These are phyloP conservation scores for Arabis hirsuta DNA, from an alignment of 345 rosid species.

Conservation along the genomic window DNA sequence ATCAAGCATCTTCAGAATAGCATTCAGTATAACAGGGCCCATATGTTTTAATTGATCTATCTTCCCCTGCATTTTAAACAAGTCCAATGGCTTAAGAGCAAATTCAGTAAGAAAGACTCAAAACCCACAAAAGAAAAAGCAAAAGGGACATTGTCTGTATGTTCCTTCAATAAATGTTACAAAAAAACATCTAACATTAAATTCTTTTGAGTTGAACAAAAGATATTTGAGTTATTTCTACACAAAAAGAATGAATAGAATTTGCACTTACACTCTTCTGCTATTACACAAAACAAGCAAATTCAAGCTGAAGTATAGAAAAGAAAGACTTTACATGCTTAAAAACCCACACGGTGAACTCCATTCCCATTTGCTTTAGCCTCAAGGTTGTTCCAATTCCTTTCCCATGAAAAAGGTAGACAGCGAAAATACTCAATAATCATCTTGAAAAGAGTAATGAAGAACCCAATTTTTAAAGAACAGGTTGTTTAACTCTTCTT, in stretches of 20 bases:
- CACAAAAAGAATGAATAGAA: neutral
- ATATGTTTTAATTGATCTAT: slow-evolving; percentile 83
- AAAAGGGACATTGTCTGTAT: slow-evolving; percentile 10
- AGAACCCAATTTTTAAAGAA: slow-evolving; percentile 1
- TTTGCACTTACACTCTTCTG: neutral
- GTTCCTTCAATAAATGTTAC: slow-evolving; percentile 10
- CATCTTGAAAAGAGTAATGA: slow-evolving; percentile 19
- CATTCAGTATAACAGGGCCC: slow-evolving; percentile 90
- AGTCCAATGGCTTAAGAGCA: slow-evolving; percentile 24
- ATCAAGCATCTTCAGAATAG: slow-evolving; percentile 88
- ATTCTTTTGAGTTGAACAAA: slow-evolving; percentile 18
- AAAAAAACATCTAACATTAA: slow-evolving; percentile 7
- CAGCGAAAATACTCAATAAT: slow-evolving; percentile 25
- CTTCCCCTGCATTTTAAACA: slow-evolving; percentile 64
- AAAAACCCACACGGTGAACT: slow-evolving; percentile 98
- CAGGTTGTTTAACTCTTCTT: slow-evolving; percentile 17
- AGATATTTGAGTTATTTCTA: slow-evolving; percentile 13
- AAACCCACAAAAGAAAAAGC: slow-evolving; percentile 18
- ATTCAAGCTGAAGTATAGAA: slow-evolving; percentile 27
- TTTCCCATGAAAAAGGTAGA: slow-evolving; percentile 42
- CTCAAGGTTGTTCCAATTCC: slow-evolving; percentile 86
- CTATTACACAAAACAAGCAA: slow-evolving; percentile 29
- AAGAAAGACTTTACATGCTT: slow-evolving; percentile 73
- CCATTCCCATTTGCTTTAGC: slow-evolving; percentile 97
- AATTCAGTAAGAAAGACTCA: slow-evolving; percentile 3